Conservation (phyloP, 2,329 filamentous ascomycete species). For the Aquanectria penicillioides region DNA sequence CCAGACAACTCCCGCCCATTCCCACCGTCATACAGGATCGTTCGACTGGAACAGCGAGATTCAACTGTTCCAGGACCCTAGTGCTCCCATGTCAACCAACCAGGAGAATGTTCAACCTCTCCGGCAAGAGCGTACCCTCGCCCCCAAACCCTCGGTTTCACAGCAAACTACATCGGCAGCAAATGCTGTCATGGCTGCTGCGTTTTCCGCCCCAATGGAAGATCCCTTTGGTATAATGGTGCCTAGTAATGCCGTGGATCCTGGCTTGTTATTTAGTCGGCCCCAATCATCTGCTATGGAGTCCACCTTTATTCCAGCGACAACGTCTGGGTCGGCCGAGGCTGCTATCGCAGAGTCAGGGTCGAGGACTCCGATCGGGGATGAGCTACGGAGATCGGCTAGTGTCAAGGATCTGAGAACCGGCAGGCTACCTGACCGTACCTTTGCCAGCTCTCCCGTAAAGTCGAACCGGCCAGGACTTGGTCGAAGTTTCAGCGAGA, state of each 20-base stretch:
- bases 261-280: conserved; percentile 66
- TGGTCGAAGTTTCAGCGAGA: conserved; percentile 65
- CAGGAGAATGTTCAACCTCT: conserved; percentile 50
- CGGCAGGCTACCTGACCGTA: conserved; percentile 54
- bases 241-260: conserved; percentile 63
- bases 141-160: conserved; percentile 59
- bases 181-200: conserved; percentile 49
- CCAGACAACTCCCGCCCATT: conserved; percentile 40
- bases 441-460: conserved; percentile 59
- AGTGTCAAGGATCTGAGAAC: conserved; percentile 56
- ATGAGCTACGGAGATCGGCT: conserved; percentile 55
- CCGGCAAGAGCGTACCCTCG: conserved; percentile 58
- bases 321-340: conserved; percentile 43
- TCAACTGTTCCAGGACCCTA: conserved; percentile 64
- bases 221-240: conserved; percentile 62
- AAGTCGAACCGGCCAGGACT: conserved; percentile 62
- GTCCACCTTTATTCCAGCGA: conserved; percentile 45
- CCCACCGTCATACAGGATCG: conserved; percentile 60
- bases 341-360: conserved; percentile 39
- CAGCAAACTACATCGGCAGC: conserved; percentile 30
- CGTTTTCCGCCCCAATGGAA: conserved; percentile 57
- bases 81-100: conserved; percentile 39
- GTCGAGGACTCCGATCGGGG: conserved; percentile 41
- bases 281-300: conserved; percentile 60
- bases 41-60: conserved; percentile 67